A percentile compares a stretch with the other conserved stretches of the same genome.
phyloP scores from a whole-genome alignment of 345 rosid species.

The Arabidopsis arenosa region DNA sequence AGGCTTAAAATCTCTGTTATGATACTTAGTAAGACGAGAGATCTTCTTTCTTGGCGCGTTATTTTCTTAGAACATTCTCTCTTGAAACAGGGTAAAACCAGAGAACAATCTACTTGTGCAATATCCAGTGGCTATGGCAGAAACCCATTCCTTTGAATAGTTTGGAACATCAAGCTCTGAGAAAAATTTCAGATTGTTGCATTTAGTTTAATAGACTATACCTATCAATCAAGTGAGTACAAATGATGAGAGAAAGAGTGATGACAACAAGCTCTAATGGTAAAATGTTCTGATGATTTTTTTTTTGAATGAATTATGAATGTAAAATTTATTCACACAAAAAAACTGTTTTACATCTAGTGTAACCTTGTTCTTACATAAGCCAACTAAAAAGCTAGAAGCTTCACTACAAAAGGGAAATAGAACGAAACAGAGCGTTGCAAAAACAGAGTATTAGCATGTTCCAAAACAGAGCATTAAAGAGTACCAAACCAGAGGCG shows the following conservation, averaged over 20 bases:
- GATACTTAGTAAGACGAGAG: not conserved
- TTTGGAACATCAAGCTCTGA: constrained; percentile 94
- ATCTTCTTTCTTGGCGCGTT: not conserved
- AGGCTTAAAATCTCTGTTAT: constrained; percentile 88
- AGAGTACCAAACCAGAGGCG: no score
- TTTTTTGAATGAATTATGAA: no score
- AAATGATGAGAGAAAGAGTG: not conserved
- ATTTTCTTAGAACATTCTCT: not conserved
- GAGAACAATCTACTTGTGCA: constrained; percentile 68
- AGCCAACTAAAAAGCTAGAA: no score
- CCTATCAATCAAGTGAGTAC: not conserved
- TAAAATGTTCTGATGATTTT: no score
- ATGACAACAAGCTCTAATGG: not conserved
- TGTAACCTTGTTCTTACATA: no score
- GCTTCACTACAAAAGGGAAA: no score
- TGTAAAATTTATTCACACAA: no score
- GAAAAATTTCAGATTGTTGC: not conserved
- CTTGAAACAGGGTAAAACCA: not conserved
- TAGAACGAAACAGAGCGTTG: no score
- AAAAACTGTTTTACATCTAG: no score
- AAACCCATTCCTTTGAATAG: constrained; percentile 95
- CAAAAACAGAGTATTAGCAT: no score
- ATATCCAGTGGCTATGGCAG: constrained; percentile 93
- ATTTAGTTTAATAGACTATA: not conserved
- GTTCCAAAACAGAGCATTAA: no score